phyloP scores from a whole-genome alignment of 495 filamentous ascomycete species.

The Neurospora sublineolata region DNA sequence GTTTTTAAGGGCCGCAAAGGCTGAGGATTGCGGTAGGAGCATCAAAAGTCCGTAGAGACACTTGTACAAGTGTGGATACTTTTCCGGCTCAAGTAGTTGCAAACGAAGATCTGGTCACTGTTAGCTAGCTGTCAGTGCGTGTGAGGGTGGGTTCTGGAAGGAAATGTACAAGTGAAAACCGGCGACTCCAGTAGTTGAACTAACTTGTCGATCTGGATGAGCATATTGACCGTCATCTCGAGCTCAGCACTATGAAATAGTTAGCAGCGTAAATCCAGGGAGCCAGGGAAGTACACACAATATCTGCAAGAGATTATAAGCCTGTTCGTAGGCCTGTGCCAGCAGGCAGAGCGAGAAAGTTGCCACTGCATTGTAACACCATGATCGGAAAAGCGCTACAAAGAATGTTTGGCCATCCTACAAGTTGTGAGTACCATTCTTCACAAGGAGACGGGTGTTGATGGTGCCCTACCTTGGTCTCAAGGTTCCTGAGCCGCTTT shows the following conservation, averaged over 20 bases:
- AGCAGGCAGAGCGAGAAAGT: constrained; percentile 93
- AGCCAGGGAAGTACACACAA: constrained; percentile 48
- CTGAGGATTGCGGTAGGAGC: constrained; percentile 93
- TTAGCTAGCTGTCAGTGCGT: constrained; percentile 4
- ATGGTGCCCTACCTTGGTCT: constrained; percentile 53
- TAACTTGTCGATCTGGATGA: constrained; percentile 98
- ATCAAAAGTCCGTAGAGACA: constrained; percentile 95
- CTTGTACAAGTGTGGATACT: constrained; percentile 93
- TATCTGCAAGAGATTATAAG: constrained; percentile 90
- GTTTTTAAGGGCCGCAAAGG: constrained; percentile 94
- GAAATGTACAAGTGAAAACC: constrained; percentile 81
- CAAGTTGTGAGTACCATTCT: constrained; percentile 9
- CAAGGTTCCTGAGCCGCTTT: constrained; percentile 80
- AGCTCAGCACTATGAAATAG: constrained; percentile 62
- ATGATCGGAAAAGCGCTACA: constrained; percentile 83
- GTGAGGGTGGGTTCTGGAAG: neutral
- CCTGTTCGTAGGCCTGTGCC: constrained; percentile 97
- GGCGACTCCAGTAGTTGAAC: constrained; percentile 96
- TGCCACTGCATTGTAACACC: constrained; percentile 98
- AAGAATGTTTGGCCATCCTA: constrained; percentile 94
- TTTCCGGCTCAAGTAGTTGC: constrained; percentile 95
- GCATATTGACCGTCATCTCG: constrained; percentile 97
- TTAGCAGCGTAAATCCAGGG: constrained; percentile 3
- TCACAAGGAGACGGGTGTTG: neutral
- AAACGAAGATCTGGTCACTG: constrained; percentile 65